Evolutionary conservation across 768 basidiomycete genomes (phyloP), one percentile per base, ranked within the genome.

Genomic region (Termitomyces sp.): DNA sequence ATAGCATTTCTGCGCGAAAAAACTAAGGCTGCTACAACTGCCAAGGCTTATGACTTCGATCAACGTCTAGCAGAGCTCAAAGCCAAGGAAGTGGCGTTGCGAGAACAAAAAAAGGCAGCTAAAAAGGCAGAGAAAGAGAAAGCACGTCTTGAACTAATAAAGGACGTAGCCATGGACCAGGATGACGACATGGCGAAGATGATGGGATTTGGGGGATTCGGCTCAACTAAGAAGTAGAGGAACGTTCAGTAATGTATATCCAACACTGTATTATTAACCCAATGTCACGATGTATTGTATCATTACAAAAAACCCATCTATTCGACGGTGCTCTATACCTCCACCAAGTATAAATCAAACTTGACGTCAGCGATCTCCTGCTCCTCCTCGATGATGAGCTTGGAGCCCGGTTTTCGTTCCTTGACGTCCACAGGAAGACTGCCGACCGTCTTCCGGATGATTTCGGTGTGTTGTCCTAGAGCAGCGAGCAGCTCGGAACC

Each of bases 21-120:
- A 71, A 95, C 95, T 2, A 89, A 87, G 60, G 87, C 90, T 42
- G 87, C 87, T 8, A 85, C 93, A 0, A 78, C 82, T 27, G 88
- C 92, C 0, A 97, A 97, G 69, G 84, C 87, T n/a, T 99, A 85
- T 67, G 96, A 99, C 74, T 99, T 99, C 74, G 89, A 95, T 66
- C 77, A 89, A 67, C 90, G 97, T 27, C 74, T 98, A 13, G 84
- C 86, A 33, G 91, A 94, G 64, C 85, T 98, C 51, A 86, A 84
- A 63, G 84, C 82, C 30, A 87, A 84, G 63, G 93, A 95, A 70
- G 75, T 78, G 10, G 77, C 82, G 0, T 72, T 82, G 26, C 84
- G 91, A 13, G 83, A 84, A 33, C 81, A 87, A 71, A 88, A 87
- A 73, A 95, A 91, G 65, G 82, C 86, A 9, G 83, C 87, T 61